Evolutionary conservation across 2,329 filamentous ascomycete genomes (phyloP).

Genomic region (Aspergillus jensenii): DNA sequence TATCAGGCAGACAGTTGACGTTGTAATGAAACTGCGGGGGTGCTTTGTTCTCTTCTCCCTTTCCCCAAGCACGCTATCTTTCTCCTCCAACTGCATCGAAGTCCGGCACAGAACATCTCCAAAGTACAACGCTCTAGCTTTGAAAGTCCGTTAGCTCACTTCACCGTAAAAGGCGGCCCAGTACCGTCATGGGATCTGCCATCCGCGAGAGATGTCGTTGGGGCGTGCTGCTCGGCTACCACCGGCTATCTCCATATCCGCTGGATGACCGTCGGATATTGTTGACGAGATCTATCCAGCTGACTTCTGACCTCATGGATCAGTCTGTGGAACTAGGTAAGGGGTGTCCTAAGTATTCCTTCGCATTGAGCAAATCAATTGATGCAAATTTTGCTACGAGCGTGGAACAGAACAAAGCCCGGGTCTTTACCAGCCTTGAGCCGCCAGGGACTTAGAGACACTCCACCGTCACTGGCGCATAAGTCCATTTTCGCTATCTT

Average conservation of each 20-base stretch:
- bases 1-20: not conserved
- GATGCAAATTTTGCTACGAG: not conserved
- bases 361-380: not conserved
- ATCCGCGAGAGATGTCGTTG: not conserved
- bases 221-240: conserved; percentile 2
- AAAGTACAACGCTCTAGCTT: not conserved
- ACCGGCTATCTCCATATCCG: not conserved
- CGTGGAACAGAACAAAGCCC: not conserved
- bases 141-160: not conserved
- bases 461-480: not conserved
- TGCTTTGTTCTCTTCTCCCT: not conserved
- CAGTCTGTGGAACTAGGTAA: not conserved
- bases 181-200: not conserved
- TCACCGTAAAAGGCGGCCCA: not conserved
- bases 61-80: not conserved
- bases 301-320: conserved; percentile 10
- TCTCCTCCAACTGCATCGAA: conserved; percentile 1
- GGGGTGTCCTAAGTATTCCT: not conserved
- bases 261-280: conserved; percentile 5
- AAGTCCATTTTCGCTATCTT: not conserved
- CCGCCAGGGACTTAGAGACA: not conserved
- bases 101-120: not conserved
- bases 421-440: not conserved
- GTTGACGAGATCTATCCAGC: conserved; percentile 4
- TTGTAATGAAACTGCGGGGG: not conserved